Evolutionary conservation across 2,329 filamentous ascomycete species (phyloP).

Genomic region (Mollisia scopiformis): DNA sequence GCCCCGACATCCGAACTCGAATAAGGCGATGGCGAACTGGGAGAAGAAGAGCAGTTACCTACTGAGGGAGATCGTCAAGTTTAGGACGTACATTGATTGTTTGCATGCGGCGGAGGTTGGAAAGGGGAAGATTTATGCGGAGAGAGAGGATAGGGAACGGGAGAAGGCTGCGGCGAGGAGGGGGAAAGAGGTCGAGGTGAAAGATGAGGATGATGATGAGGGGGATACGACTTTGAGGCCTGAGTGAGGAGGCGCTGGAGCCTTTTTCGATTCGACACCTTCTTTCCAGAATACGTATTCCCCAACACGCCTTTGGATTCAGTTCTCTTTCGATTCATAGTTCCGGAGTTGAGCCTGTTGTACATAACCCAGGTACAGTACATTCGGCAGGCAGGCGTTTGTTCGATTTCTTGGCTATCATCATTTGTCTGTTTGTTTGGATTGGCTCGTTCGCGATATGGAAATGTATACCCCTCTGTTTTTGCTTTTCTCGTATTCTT

Average conservation of each 20-base stretch:
- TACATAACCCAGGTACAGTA: no score
- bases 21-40: conserved; percentile 93
- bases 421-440: not conserved
- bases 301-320: not conserved
- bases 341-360: not conserved
- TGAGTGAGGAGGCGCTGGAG: conserved; percentile 8
- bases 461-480: not conserved
- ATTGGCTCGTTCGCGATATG: not conserved
- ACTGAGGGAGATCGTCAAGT: conserved; percentile 93
- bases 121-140: conserved; percentile 69
- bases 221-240: conserved; percentile 22
- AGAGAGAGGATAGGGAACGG: conserved; percentile 47
- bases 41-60: conserved; percentile 93
- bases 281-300: not conserved
- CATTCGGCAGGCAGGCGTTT: no score
- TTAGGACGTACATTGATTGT: conserved; percentile 90
- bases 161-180: conserved; percentile 13
- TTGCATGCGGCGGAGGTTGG: conserved; percentile 70
- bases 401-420: not conserved
- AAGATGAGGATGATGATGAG: conserved; percentile 28
- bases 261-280: not conserved
- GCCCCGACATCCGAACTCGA: conserved; percentile 77
- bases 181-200: conserved; percentile 23
- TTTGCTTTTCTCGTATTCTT: not conserved
- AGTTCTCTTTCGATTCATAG: not conserved